Percentiles rank a stretch among this genome's conserved stretches.
Evolutionary conservation across 2,329 filamentous ascomycete genomes (phyloP).

Genomic region (Verticillium longisporum): DNA sequence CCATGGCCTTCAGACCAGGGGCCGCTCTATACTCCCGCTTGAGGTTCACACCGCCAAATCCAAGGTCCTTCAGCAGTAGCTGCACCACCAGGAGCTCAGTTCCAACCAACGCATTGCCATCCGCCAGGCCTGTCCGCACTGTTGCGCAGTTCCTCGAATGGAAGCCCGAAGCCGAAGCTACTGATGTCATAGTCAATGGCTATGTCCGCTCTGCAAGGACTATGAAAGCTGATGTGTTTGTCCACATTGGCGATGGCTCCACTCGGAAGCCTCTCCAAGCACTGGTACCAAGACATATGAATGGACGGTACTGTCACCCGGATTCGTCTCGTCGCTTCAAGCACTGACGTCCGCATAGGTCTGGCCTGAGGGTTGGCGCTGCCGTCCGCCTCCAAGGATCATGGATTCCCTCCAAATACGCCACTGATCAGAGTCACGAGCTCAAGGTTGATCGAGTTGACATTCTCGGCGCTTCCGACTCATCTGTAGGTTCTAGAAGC

Average conservation of each 20-base stretch:
- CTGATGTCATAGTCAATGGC: slow-evolving; percentile 61
- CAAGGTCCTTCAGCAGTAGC: not conserved
- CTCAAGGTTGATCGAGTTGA: slow-evolving; percentile 65
- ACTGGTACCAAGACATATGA: slow-evolving; percentile 65
- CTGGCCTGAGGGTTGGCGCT: slow-evolving; percentile 63
- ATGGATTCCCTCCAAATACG: slow-evolving; percentile 65
- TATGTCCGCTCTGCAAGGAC: slow-evolving; percentile 79
- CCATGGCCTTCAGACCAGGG: not conserved
- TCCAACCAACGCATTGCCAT: slow-evolving; percentile 18
- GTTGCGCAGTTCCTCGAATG: slow-evolving; percentile 51
- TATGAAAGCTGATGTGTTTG: slow-evolving; percentile 79
- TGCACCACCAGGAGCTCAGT: too few species aligned
- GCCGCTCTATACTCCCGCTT: not conserved
- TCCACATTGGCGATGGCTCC: slow-evolving; percentile 81
- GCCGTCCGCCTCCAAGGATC: slow-evolving; percentile 71
- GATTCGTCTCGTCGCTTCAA: slow-evolving; percentile 14
- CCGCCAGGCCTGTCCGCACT: slow-evolving; percentile 30
- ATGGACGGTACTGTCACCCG: slow-evolving; percentile 49
- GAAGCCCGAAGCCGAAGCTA: slow-evolving; percentile 33
- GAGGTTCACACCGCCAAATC: not conserved
- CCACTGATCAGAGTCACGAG: slow-evolving; percentile 66
- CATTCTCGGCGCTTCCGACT: slow-evolving; percentile 70
- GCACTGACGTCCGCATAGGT: slow-evolving; percentile 39
- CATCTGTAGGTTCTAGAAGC: slow-evolving; percentile 49
- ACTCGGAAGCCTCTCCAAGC: slow-evolving; percentile 74